A percentile compares a stretch with the other conserved stretches of the same genome.
phyloP scores from a whole-genome alignment of 805 yeast genomes.

The Saccharomycopsis selenospora region DNA sequence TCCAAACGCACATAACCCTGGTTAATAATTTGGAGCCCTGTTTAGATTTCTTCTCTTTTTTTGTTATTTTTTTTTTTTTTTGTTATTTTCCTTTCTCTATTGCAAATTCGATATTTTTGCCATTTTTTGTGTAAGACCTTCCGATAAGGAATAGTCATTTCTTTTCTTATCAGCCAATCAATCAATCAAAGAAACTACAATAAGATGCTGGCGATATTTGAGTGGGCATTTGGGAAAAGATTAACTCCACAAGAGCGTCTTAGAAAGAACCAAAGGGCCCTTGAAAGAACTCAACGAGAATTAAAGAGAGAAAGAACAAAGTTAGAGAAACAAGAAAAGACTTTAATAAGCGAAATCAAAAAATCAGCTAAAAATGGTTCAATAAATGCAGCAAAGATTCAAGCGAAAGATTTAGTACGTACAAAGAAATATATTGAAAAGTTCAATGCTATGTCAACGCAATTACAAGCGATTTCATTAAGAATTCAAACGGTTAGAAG shows the following conservation, averaged over 20 bases:
- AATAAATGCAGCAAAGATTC: conserved; percentile 81
- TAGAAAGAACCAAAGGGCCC: conserved; percentile 90
- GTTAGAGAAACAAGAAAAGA: conserved; percentile 88
- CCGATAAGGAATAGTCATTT: too few relatives aligned
- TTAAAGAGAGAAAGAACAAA: conserved; percentile 80
- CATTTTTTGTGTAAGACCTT: too few relatives aligned
- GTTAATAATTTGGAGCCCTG: too few relatives aligned
- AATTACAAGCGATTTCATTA: conserved; percentile 86
- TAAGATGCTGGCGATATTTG: conserved; percentile 59
- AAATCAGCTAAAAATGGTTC: conserved; percentile 89
- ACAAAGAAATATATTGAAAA: conserved; percentile 76
- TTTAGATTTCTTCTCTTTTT: too few relatives aligned
- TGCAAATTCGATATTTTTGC: too few relatives aligned
- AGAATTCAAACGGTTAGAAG: conserved; percentile 87
- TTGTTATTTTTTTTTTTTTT: too few relatives aligned
- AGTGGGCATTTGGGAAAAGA: conserved; percentile 94
- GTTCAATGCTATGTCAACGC: conserved; percentile 90
- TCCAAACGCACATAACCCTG: too few relatives aligned
- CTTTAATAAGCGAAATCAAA: conserved; percentile 75
- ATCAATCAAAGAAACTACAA: background rate
- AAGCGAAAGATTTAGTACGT: conserved; percentile 90
- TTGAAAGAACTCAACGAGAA: conserved; percentile 92
- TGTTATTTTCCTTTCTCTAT: too few relatives aligned
- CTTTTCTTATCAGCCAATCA: too few relatives aligned
- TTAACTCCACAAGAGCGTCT: conserved; percentile 91